Evolutionary conservation across 2,329 filamentous ascomycete species (phyloP), one percentile per base, ranked within the genome.

Genomic region (Seiridium cupressi): DNA sequence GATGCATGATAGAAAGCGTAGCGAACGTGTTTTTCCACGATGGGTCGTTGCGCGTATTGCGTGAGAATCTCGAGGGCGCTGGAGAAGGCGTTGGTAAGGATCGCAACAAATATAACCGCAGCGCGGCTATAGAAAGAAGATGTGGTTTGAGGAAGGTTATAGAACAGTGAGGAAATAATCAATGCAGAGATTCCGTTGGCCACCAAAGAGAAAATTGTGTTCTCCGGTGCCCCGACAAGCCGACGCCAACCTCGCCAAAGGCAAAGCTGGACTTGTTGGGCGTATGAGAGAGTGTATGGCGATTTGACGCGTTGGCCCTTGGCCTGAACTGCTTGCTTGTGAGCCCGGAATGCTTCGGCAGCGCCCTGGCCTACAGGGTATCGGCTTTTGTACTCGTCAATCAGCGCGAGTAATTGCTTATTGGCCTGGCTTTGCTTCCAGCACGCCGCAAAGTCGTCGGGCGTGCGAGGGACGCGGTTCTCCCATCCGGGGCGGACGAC

Each of bases 281-380:
- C 55, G 65, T 89, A 91, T 0, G 91, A 94, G 46, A 97, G 79
- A 0, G 92, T 97, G 74, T 89, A 97, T 0, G 93, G 92, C 1
- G 92, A 96, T 72, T 86, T 85, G 54, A 82, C 74, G 3, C 92
- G 88, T 70, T 84, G 81, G 35, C 76, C 70, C 69, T 80, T 83
- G 64, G 85, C 83, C 70, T 87, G 84, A 71, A 85, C 81, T 11
- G 78, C 78, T 56, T 77, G 74, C 74, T 77, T 81, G 59, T 78
- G 79, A n/a, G 77, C 79, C 62, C 84, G 83, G 78, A 87, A 87
- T 11, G 74, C 79, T 62, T 81, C 76, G 13, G 84, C 84, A 42
- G 38, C 38, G 58, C 86, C 83, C n/a, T 80, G 77, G 7, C 84
- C 84, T 63, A 86, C 74, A 31, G 83, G 82, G 61, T 86, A 83